Percentiles rank a stretch among this genome's conserved stretches.
phyloP scores from a whole-genome alignment of 2,329 filamentous ascomycete species.

The Xylariaceae sp. region DNA sequence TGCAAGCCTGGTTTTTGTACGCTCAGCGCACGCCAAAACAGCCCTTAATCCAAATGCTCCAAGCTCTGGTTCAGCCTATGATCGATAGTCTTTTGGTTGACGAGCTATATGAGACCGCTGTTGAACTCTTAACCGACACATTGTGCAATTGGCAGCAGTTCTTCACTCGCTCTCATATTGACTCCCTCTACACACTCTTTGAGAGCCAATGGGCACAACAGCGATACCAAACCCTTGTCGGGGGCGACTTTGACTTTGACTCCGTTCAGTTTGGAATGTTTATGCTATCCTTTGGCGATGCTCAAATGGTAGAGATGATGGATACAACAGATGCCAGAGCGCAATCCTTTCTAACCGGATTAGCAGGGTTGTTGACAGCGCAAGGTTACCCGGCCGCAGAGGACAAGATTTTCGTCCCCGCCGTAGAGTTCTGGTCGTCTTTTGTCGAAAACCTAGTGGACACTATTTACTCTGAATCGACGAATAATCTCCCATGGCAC shows the following conservation, averaged over 20 bases:
- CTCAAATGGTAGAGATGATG: slow-evolving; percentile 58
- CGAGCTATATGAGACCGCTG: slow-evolving; percentile 54
- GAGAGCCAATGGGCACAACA: slow-evolving; percentile 55
- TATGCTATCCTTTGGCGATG: slow-evolving; percentile 65
- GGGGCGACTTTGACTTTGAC: slow-evolving; percentile 61
- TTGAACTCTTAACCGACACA: slow-evolving; percentile 62
- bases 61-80: slow-evolving; percentile 54
- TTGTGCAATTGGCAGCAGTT: slow-evolving; percentile 62
- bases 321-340: slow-evolving; percentile 47
- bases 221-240: slow-evolving; percentile 51
- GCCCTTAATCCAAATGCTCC: slow-evolving; percentile 55
- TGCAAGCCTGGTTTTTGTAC: slow-evolving; percentile 71
- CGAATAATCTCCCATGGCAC: slow-evolving; percentile 51
- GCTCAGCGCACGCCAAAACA: slow-evolving; percentile 59
- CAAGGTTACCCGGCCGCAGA: slow-evolving; percentile 66
- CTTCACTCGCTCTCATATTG: slow-evolving; percentile 55
- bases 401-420: slow-evolving; percentile 68
- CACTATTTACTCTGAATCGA: slow-evolving; percentile 49
- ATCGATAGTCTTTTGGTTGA: slow-evolving; percentile 58
- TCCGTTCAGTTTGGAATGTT: slow-evolving; percentile 62
- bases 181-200: slow-evolving; percentile 55
- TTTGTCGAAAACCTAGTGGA: slow-evolving; percentile 68
- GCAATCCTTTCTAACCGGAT: slow-evolving; percentile 50
- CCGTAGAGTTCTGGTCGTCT: slow-evolving; percentile 76
- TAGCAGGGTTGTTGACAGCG: slow-evolving; percentile 63